A percentile compares a stretch with the other conserved stretches of the same genome.
Conservation (phyloP, 2,329 filamentous ascomycete species). For the Exophiala oligosperma region DNA sequence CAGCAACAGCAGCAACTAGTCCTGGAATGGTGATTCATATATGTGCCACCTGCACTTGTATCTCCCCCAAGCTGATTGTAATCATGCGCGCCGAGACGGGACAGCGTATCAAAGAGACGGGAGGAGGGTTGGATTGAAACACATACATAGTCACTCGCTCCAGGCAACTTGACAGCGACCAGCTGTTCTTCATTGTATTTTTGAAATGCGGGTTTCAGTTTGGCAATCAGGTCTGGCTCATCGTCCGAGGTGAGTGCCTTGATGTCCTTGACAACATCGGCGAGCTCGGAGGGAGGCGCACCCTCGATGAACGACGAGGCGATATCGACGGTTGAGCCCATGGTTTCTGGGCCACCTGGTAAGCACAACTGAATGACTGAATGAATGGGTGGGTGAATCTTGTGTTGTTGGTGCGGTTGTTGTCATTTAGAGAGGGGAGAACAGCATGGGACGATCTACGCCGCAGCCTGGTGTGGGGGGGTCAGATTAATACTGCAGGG, state of each 20-base stretch:
- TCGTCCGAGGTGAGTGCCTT: slow-evolving; percentile 76
- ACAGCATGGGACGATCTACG: background rate
- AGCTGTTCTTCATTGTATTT: slow-evolving; percentile 98
- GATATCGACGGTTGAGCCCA: slow-evolving; percentile 56
- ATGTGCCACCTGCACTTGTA: too few species aligned
- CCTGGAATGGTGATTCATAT: too few species aligned
- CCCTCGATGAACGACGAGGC: slow-evolving; percentile 88
- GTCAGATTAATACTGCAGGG: background rate
- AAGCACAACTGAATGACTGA: too few species aligned
- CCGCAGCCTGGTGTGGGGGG: slow-evolving; percentile 9
- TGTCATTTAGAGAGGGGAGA: too few species aligned
- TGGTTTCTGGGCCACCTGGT: slow-evolving; percentile 22
- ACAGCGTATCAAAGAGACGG: too few species aligned
- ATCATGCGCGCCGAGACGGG: too few species aligned
- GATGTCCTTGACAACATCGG: slow-evolving; percentile 84
- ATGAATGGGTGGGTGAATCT: too few species aligned
- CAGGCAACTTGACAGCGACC: slow-evolving; percentile 82
- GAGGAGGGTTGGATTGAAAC: too few species aligned
- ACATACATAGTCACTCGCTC: slow-evolving; percentile 72
- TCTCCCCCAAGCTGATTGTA: too few species aligned
- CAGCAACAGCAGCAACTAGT: background rate
- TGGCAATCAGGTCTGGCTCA: slow-evolving; percentile 62
- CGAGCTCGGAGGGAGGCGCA: slow-evolving; percentile 92
- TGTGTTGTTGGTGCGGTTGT: too few species aligned
- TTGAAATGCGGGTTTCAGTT: slow-evolving; percentile 80